Evolutionary conservation across 805 yeast species (phyloP), one percentile per base, ranked within the genome.

Genomic region (Hemisphaericaspora nanyangensis): DNA sequence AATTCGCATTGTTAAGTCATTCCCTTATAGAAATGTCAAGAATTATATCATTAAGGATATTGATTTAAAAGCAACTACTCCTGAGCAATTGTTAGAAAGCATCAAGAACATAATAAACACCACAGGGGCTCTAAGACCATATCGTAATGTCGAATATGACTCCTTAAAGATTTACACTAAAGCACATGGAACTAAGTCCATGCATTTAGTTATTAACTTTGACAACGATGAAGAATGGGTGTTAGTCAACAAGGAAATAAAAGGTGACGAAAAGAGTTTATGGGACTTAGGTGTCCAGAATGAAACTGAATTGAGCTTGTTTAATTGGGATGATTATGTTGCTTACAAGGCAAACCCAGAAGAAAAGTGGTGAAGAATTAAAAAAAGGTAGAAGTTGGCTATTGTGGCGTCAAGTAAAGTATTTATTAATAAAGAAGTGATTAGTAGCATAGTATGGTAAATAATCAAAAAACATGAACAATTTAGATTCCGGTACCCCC

Each of bases 121-220:
- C 4, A 72, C 78, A 11, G 88, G 93, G 6, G 79, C 77, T 0
- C 76, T 81, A 43, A 73, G 96, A 52, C 95, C 98, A 2, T 90
- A 80, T 60, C 73, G 97, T 54, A 85, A 74, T 44, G 85, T 86
- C 7, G 68, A 63, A 0, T 85, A 79, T 46, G 85, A 91, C 55
- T 70, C 90, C 0, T 58, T 91, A 40, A 93, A 93, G 60, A 74
- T 93, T 6, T 93, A 93, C 63, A 85, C 96, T 20, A 89, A 88
- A 56, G 98, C 99, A 0, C 98, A 91, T 60, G 93, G 95, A 10
- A 77, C 95, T 22, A 93, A 93, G 63, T 86, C 96, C 2, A 84
- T 89, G 79, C 89, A 93, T 55, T 70, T 93, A 48, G 93, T 89
- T 34, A 85, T 93, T 46, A 93, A 93, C 58, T 76, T 93, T 58